Evolutionary conservation across 495 filamentous ascomycete species (phyloP), one percentile per base, ranked within the genome.

Genomic region (Physcia stellaris): DNA sequence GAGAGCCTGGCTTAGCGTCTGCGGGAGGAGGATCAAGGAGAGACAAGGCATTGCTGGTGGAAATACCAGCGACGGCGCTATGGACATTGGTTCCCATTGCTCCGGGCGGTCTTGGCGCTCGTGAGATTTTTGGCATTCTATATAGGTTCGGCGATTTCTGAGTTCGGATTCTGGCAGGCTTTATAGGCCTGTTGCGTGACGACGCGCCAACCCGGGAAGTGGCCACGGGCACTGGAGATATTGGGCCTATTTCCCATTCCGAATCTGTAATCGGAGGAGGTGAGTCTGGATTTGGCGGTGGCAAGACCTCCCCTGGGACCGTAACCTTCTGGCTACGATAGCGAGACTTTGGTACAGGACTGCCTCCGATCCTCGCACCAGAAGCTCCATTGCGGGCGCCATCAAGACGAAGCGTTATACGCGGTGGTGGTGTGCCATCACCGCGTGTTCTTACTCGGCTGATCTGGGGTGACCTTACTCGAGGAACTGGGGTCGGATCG

Each of bases 11-110:
- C 22, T 73, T 66, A 12, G 83, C 81, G 55, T 88, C 76, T 22
- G 75, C 67, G 0, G 86, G 86, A 2, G 86, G 86, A 6, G 83
- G 81, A 27, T 77, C 73, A 2, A 90, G 67, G 43, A 78, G 63
- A 0, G 83, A 79, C 32, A 94, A 62, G 4, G 79, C 83, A 53
- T 78, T 80, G 54, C 79, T 86, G n/a, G 81, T 86, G 12, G 85
- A 88, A 27, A 88, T 79, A 12, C 67, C 64, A 6, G 72, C 70
- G 30, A 73, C 61, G 18, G 60, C 49, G 41, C 66, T 71, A 36
- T 71, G 63, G 7, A 66, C 59, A 50, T 70, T 72, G 15, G 65
- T 71, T 24, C 62, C 68, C 43, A 71, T 63, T n/a, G 61, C 56
- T 21, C 72, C 54, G 38, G 54, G 63, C 30, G 41, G 54, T 39